Conservation (phyloP, 306 rosid species). For the Prunus mira region DNA sequence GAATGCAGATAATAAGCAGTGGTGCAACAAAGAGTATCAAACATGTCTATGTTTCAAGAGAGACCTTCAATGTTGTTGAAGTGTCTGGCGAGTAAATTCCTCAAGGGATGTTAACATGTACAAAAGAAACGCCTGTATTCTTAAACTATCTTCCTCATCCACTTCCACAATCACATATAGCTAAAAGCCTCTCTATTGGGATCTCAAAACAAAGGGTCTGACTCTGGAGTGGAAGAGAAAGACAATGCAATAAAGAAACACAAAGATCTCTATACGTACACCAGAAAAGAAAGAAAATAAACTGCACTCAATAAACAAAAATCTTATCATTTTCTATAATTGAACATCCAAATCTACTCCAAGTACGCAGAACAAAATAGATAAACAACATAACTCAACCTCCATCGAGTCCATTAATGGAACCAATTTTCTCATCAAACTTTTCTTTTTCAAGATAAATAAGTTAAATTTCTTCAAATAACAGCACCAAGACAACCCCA, state of each 20-base stretch:
- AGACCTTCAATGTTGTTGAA: no score
- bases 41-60: neutral
- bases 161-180: neutral
- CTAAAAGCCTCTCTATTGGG: neutral
- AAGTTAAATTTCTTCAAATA: neutral
- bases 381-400: neutral
- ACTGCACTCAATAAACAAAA: neutral
- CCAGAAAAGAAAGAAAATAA: neutral
- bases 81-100: neutral
- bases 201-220: neutral
- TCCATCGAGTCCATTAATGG: neutral
- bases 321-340: neutral
- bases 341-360: constrained; percentile 4
- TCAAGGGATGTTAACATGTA: neutral
- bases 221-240: neutral
- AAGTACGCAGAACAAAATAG: neutral
- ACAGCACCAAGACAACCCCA: constrained; percentile 1
- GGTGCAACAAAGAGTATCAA: neutral
- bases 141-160: neutral
- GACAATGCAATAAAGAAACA: neutral
- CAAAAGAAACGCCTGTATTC: neutral
- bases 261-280: neutral
- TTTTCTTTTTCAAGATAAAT: neutral
- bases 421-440: neutral
- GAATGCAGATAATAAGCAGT: neutral